phyloP scores from a whole-genome alignment of 345 rosid species.

The Capsella bursapastoris region DNA sequence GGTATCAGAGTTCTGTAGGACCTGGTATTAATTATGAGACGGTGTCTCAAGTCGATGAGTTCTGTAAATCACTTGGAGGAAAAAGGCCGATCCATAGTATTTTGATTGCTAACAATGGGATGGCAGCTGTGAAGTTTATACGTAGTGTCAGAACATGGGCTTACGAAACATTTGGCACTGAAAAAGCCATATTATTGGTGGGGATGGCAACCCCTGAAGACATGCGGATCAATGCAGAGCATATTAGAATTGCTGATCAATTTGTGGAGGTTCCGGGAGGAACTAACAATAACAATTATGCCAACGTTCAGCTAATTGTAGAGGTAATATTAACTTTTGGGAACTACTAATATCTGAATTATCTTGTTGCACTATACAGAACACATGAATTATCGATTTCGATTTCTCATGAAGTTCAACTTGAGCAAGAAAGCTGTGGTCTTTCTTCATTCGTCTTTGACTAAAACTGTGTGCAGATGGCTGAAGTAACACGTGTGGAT shows the following conservation, averaged over 20 bases:
- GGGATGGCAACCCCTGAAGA: constrained; percentile 99
- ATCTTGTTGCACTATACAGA: background rate
- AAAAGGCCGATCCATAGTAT: constrained; percentile 86
- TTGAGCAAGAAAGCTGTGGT: constrained; percentile 5
- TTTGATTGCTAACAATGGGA: constrained; percentile 95
- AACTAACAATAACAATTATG: constrained; percentile 98
- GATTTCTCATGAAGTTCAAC: background rate
- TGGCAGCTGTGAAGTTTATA: constrained; percentile 99
- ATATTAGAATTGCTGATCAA: constrained; percentile 97
- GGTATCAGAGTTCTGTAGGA: constrained; percentile 57
- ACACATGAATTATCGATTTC: background rate
- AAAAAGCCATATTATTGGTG: constrained; percentile 91
- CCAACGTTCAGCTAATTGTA: constrained; percentile 97
- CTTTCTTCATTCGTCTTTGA: constrained; percentile 21
- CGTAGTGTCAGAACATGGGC: constrained; percentile 98
- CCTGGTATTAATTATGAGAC: constrained; percentile 64
- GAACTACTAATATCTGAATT: background rate
- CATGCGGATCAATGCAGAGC: constrained; percentile 99
- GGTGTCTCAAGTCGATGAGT: constrained; percentile 70
- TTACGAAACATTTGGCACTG: constrained; percentile 95
- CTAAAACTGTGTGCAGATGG: constrained; percentile 67
- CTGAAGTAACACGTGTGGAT: constrained; percentile 95
- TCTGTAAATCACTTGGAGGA: constrained; percentile 88
- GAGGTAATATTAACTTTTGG: constrained; percentile 61
- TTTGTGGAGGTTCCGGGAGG: constrained; percentile 99